These are phyloP conservation scores for Croton laevigatus DNA, from an alignment of 441 rosid species.

Conservation along the genomic window DNA sequence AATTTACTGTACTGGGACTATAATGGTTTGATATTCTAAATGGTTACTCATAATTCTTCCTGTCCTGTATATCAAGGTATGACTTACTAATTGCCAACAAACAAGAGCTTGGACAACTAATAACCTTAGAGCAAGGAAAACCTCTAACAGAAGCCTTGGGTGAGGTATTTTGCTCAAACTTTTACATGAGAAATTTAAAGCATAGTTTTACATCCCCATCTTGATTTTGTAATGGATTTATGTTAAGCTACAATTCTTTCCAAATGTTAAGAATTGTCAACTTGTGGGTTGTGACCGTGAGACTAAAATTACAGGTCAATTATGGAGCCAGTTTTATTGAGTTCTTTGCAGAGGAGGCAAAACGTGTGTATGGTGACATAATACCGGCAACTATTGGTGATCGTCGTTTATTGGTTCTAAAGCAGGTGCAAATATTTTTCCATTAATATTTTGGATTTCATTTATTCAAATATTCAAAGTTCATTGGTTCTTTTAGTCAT, in stretches of 20 bases:
- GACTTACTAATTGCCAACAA: constrained; percentile 75
- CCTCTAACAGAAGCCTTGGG: constrained; percentile 90
- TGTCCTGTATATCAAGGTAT: constrained; percentile 51
- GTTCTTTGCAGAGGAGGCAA: constrained; percentile 93
- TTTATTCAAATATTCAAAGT: background rate
- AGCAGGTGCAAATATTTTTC: constrained; percentile 52
- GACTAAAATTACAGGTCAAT: constrained; percentile 51
- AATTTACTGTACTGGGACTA: background rate
- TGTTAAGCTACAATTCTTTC: background rate
- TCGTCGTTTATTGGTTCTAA: constrained; percentile 80
- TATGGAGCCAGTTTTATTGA: constrained; percentile 94
- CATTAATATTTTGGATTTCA: background rate
- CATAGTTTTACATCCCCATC: constrained; percentile 16
- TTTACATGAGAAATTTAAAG: constrained; percentile 21
- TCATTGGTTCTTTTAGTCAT: constrained; percentile 6
- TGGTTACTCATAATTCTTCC: constrained; percentile 5
- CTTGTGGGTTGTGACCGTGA: constrained; percentile 30
- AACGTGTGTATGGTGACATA: constrained; percentile 92
- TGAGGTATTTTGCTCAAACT: constrained; percentile 59
- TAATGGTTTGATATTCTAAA: background rate
- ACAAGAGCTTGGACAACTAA: constrained; percentile 94
- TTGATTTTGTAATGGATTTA: constrained; percentile 8
- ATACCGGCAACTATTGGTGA: constrained; percentile 76
- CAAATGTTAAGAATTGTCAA: constrained; percentile 23
- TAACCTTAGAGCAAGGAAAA: constrained; percentile 97